A percentile compares a stretch with the other conserved stretches of the same genome.
phyloP scores from a whole-genome alignment of 306 rosid species.

The Rubus parviflorus region DNA sequence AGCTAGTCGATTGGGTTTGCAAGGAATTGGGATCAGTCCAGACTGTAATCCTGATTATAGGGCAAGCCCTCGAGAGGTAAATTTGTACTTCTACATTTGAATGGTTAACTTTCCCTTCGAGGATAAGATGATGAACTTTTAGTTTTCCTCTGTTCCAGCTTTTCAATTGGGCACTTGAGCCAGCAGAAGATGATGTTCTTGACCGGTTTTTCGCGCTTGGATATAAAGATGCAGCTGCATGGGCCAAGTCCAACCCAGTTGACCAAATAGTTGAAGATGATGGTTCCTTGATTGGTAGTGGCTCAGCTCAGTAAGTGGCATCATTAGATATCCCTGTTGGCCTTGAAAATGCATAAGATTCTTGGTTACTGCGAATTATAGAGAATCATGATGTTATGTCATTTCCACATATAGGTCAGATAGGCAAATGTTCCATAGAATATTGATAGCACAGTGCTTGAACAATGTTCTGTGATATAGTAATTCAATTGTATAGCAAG shows the following conservation, averaged over 20 bases:
- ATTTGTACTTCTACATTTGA: background rate
- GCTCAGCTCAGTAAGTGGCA: conserved; percentile 24
- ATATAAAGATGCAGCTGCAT: conserved; percentile 76
- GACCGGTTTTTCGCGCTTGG: conserved; percentile 83
- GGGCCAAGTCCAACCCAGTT: conserved; percentile 81
- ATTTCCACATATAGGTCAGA: conserved; percentile 21
- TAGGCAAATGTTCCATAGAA: conserved; percentile 1
- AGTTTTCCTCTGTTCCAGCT: conserved; percentile 34
- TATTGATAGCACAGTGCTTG: background rate
- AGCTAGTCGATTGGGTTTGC: conserved; percentile 66
- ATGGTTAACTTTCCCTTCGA: background rate
- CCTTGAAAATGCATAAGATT: conserved; percentile 22
- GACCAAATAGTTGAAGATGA: conserved; percentile 57
- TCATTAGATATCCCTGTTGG: background rate
- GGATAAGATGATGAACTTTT: conserved; percentile 5
- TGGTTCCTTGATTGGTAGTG: conserved; percentile 29
- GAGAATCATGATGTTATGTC: conserved; percentile 29
- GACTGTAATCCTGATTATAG: conserved; percentile 61
- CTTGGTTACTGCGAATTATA: background rate
- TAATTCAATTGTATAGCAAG: conserved; percentile 20
- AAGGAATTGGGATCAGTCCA: conserved; percentile 67
- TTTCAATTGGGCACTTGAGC: conserved; percentile 74
- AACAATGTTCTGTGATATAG: background rate
- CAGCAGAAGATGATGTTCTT: conserved; percentile 77
- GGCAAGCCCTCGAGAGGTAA: conserved; percentile 58